Evolutionary conservation across 2,329 filamentous ascomycete species (phyloP), one percentile per base, ranked within the genome.

Genomic region (Sporothrix pseudoabietina): DNA sequence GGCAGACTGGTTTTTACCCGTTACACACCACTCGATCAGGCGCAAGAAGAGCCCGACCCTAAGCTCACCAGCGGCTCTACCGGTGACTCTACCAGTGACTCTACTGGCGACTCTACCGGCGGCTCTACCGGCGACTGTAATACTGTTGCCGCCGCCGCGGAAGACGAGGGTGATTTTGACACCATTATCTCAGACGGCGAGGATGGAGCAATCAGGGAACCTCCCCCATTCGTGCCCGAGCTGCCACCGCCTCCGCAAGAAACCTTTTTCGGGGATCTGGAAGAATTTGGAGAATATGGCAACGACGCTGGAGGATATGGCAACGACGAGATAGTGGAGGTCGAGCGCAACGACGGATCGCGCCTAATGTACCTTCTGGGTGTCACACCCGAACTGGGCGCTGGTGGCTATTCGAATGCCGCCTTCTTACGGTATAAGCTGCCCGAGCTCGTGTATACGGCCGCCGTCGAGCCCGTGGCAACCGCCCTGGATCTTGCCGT

Each of bases 381-480:
- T 2, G 85, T 89, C 71, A 85, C 88, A 1, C 87, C 90, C 0
- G 84, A 87, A 4, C 87, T 97, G 1, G 84, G 87, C 69, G 90
- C 89, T 4, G 83, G 87, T 7, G 85, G 86, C 7, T 84, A 91
- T 74, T 84, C 86, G 0, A 86, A 88, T 9, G 83, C 87, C 6
- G 86, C 88, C 49, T 89, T 96, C 76, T 82, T 96, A 8, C 87
- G 88, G 75, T 85, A 88, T 77, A 96, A 97, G 81, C 87, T 98
- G 3, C 92, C 95, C 65, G 91, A 90, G 65, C 85, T 98, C 52
- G 89, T 93, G 1, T 88, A 94, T 77, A 90, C 91, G 75, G 88
- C 90, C 66, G 86, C 96, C 39, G 88, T 97, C 72, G 94, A 97
- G 76, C 91, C 95, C 0, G 84, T 98, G 5, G 94, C 93, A 4